Conservation (phyloP, 306 rosid genomes). For the Datisca glomerata region DNA sequence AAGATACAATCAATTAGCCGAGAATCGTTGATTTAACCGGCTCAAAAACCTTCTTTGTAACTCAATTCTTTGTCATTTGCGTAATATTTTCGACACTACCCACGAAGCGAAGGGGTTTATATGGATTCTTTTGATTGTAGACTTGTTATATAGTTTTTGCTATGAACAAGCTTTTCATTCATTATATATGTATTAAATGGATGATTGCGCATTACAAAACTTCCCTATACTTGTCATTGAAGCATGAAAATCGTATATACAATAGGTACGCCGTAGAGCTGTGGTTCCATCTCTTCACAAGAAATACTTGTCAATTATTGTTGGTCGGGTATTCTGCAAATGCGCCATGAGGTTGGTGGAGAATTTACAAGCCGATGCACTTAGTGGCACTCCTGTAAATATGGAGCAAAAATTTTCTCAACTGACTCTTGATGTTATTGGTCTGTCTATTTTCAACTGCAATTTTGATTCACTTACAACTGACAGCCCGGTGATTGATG, state of each 20-base stretch:
- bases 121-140: no score
- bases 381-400: slow-evolving; percentile 61
- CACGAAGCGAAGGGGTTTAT: no score
- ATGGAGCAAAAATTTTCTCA: slow-evolving; percentile 91
- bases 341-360: slow-evolving; percentile 88
- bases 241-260: slow-evolving; percentile 15
- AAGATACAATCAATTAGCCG: no score
- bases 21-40: no score
- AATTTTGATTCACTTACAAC: slow-evolving; percentile 63
- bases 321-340: slow-evolving; percentile 76
- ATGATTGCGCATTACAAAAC: no score
- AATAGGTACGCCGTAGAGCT: slow-evolving; percentile 88
- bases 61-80: no score
- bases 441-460: slow-evolving; percentile 87
- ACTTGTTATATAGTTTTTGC: no score
- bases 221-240: slow-evolving; percentile 1
- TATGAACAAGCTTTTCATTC: no score
- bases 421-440: slow-evolving; percentile 86
- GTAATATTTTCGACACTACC: no score
- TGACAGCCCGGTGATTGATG: slow-evolving; percentile 83
- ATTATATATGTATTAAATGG: no score
- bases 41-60: no score
- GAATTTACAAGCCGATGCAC: slow-evolving; percentile 57
- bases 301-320: slow-evolving; percentile 77
- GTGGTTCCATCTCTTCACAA: slow-evolving; percentile 96